phyloP scores from a whole-genome alignment of 75 land plant species.

The Isoetes taiwanensis region DNA sequence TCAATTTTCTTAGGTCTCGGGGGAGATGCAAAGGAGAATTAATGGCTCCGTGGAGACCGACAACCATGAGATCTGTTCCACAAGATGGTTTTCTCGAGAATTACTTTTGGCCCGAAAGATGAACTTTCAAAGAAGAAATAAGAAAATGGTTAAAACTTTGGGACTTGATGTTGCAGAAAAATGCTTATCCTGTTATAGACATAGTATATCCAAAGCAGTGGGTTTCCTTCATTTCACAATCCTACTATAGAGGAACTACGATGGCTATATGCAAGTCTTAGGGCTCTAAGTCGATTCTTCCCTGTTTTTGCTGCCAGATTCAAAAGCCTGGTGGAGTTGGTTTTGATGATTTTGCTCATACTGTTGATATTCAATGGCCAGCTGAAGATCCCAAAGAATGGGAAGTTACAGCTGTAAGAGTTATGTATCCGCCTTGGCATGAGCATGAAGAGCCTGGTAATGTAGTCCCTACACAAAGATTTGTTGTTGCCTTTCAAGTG shows the following conservation, averaged over 20 bases:
- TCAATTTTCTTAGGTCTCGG: constrained; percentile 33
- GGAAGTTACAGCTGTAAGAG: constrained; percentile 38
- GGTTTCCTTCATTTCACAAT: constrained; percentile 28
- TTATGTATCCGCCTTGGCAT: constrained; percentile 41
- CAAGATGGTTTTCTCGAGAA: constrained; percentile 34
- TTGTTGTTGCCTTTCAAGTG: too few relatives aligned
- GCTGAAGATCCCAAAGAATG: constrained; percentile 35
- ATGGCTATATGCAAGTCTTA: constrained; percentile 47
- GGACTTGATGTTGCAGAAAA: constrained; percentile 36
- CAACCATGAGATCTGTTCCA: constrained; percentile 24
- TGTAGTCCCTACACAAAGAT: too few relatives aligned
- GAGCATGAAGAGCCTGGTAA: constrained; percentile 33
- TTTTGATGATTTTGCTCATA: constrained; percentile 42
- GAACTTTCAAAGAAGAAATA: constrained; percentile 29
- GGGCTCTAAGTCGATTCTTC: constrained; percentile 31
- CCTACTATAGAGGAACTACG: constrained; percentile 50
- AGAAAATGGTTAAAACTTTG: constrained; percentile 37
- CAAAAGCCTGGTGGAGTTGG: too few relatives aligned
- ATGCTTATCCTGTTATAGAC: constrained; percentile 45
- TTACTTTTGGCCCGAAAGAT: constrained; percentile 32
- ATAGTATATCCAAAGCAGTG: constrained; percentile 27
- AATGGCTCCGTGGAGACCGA: too few relatives aligned
- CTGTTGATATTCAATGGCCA: constrained; percentile 57
- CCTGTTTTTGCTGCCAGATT: constrained; percentile 28
- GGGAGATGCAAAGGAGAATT: constrained; percentile 15